These are phyloP conservation scores for Coccomyxa sp. DNA, from an alignment of 139 green algal species.

Conservation along the genomic window DNA sequence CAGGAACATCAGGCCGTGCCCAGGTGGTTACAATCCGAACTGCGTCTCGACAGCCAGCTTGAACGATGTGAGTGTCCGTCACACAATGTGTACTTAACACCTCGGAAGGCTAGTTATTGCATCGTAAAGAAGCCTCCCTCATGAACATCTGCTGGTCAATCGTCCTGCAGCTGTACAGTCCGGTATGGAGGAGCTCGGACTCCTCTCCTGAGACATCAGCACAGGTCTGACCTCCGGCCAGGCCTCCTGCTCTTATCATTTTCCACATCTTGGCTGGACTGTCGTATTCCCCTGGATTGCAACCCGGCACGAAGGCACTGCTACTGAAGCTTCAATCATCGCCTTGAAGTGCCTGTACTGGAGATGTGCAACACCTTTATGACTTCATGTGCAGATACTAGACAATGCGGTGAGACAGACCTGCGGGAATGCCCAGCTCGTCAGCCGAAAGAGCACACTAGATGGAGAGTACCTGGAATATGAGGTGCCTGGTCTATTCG, in stretches of 20 bases:
- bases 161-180: conserved; percentile 23
- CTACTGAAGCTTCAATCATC: no score
- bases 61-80: conserved; percentile 17
- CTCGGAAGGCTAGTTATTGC: background rate
- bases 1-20: conserved; percentile 17
- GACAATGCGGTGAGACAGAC: background rate
- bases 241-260: no score
- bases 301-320: no score
- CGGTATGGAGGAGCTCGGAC: conserved; percentile 20
- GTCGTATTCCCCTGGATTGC: no score
- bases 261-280: no score
- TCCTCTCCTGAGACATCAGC: conserved; percentile 9
- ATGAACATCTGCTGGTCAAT: background rate
- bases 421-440: background rate
- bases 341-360: no score
- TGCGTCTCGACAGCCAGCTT: conserved; percentile 50
- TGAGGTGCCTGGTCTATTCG: background rate
- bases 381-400: background rate
- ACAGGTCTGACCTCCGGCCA: conserved; percentile 13
- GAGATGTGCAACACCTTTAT: no score
- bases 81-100: background rate
- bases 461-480: background rate
- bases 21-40: conserved; percentile 51
- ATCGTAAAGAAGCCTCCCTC: background rate
- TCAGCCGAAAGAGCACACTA: no score